phyloP scores from a whole-genome alignment of 345 rosid species.

The Gossypium stocksii region DNA sequence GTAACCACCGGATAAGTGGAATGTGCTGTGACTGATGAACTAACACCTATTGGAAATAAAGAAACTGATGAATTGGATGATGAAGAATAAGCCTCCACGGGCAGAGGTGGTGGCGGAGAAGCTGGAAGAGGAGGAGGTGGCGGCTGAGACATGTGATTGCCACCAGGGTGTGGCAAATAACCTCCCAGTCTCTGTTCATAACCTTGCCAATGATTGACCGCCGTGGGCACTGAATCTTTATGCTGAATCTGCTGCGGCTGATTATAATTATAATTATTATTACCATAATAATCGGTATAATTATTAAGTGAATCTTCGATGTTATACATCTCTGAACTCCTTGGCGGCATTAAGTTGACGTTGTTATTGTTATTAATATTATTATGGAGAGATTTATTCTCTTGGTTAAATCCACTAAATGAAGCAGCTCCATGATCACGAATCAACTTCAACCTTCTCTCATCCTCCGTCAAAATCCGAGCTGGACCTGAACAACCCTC shows the following conservation, averaged over 20 bases:
- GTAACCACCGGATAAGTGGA: conserved; percentile 13
- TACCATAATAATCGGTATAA: not conserved
- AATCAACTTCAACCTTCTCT: conserved; percentile 78
- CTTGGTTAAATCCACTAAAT: not conserved
- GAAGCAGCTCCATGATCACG: conserved; percentile 65
- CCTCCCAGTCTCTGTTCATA: conserved; percentile 16
- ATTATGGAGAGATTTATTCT: conserved; percentile 9
- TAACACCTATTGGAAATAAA: conserved; percentile 45
- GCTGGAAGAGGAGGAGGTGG: conserved; percentile 37
- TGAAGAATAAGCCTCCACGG: conserved; percentile 32
- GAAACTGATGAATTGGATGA: conserved; percentile 36
- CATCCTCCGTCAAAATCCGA: conserved; percentile 38
- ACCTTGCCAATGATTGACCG: conserved; percentile 19
- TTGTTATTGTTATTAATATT: not conserved
- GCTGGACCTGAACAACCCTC: conserved; percentile 26
- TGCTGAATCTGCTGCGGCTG: conserved; percentile 17
- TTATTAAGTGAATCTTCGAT: conserved; percentile 18
- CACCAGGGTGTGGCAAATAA: conserved; percentile 15
- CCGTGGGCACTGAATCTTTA: conserved; percentile 1
- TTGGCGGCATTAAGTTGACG: conserved; percentile 11
- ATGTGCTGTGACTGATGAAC: conserved; percentile 29
- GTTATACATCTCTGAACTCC: conserved; percentile 25
- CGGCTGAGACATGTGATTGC: conserved; percentile 7
- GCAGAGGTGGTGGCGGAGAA: conserved; percentile 69
- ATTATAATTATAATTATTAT: conserved; percentile 8